These are phyloP conservation scores for Capsicum rhomboideum DNA, from an alignment of 257 asterid genomes.

Conservation along the genomic window DNA sequence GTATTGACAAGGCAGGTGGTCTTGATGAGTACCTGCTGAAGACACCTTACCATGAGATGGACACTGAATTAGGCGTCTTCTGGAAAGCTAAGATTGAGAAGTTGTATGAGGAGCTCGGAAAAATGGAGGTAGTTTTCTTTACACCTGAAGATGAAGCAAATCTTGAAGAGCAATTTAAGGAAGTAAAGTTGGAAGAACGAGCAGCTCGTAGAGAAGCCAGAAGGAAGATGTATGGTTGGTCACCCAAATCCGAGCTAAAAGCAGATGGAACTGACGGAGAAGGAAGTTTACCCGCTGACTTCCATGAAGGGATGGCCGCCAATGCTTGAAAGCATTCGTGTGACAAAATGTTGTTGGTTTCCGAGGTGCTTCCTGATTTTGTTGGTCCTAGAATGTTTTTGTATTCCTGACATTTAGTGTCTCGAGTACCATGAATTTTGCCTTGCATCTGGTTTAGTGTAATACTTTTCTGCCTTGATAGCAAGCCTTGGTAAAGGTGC, in stretches of 20 bases:
- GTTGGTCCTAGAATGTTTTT: background rate
- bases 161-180: constrained; percentile 47
- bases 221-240: constrained; percentile 59
- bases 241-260: constrained; percentile 29
- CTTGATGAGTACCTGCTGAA: constrained; percentile 86
- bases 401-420: constrained; percentile 1
- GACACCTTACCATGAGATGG: constrained; percentile 89
- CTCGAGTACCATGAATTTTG: background rate
- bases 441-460: background rate
- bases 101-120: constrained; percentile 82
- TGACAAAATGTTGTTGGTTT: background rate
- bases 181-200: constrained; percentile 44
- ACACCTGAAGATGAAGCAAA: constrained; percentile 72
- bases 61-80: constrained; percentile 72
- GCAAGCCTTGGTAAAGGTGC: background rate
- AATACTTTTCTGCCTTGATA: background rate
- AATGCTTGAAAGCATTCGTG: constrained; percentile 34
- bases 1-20: constrained; percentile 98
- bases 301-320: constrained; percentile 48
- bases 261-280: constrained; percentile 23
- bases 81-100: constrained; percentile 90
- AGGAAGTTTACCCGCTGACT: constrained; percentile 19
- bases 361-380: background rate
- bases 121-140: constrained; percentile 81
- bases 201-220: constrained; percentile 60